Percentiles rank a stretch among this genome's conserved stretches.
These are phyloP conservation scores for Kingdonia uniflora DNA, from an alignment of 164 flowering plant genomes.

Conservation along the genomic window DNA sequence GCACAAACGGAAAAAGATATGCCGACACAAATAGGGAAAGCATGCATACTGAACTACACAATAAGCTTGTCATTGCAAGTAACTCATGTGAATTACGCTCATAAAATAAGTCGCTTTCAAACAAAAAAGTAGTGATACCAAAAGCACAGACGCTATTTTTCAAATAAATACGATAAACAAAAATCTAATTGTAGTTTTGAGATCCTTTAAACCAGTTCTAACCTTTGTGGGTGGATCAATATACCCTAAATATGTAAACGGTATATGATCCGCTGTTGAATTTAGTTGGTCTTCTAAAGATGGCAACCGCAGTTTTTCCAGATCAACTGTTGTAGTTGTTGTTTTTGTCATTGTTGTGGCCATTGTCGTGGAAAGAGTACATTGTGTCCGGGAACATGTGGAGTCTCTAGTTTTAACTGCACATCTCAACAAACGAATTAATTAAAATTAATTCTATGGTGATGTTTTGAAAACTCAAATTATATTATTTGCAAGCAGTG, in stretches of 20 bases:
- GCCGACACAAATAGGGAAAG: too few species aligned
- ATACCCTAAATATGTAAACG: conserved; percentile 44
- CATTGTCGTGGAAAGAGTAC: conserved; percentile 41
- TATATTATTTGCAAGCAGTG: too few species aligned
- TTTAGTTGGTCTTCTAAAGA: conserved; percentile 41
- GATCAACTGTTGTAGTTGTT: conserved; percentile 35
- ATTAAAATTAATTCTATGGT: background rate
- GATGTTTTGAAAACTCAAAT: background rate
- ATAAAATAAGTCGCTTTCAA: background rate
- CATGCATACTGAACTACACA: too few species aligned
- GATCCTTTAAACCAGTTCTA: conserved; percentile 6
- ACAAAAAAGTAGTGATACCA: background rate
- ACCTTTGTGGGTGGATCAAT: conserved; percentile 51
- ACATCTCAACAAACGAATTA: conserved; percentile 5
- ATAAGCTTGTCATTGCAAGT: too few species aligned
- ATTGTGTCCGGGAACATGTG: conserved; percentile 37
- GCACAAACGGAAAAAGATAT: too few species aligned
- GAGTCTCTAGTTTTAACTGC: conserved; percentile 45
- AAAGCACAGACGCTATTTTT: background rate
- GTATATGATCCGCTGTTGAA: conserved; percentile 29
- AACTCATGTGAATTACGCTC: background rate
- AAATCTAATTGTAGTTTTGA: too few species aligned
- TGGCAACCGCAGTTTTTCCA: conserved; percentile 47
- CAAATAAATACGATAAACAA: background rate
- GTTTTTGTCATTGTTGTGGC: too few species aligned